A percentile compares a stretch with the other conserved stretches of the same genome.
Evolutionary conservation across 192 early-diverging fungal species (phyloP).

Genomic region (Bifiguratus adelaidae): DNA sequence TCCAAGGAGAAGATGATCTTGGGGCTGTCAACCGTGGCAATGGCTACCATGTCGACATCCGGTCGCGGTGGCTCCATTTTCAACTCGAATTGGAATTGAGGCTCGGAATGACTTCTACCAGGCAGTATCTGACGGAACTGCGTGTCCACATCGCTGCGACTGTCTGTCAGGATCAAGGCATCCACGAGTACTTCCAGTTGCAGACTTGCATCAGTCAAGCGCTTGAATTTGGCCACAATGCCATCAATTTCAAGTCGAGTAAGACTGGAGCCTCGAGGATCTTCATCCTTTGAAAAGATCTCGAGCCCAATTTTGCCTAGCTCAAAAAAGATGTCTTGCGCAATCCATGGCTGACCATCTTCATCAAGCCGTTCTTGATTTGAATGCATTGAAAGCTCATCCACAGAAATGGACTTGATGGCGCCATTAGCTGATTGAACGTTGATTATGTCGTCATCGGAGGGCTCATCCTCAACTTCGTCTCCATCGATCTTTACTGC

Average conservation of each 20-base stretch:
- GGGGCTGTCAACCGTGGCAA: conserved; percentile 57
- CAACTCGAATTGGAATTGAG: conserved; percentile 33
- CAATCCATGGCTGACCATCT: conserved; percentile 2
- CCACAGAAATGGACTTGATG: neutral
- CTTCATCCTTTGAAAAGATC: conserved; percentile 27
- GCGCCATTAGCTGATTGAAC: conserved; percentile 13
- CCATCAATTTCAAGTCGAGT: conserved; percentile 9
- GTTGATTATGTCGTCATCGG: neutral
- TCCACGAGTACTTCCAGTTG: conserved; percentile 48
- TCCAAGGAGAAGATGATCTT: conserved; percentile 64
- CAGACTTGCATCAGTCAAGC: conserved; percentile 32
- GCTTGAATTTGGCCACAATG: conserved; percentile 31
- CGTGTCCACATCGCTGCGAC: conserved; percentile 37
- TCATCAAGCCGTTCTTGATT: neutral
- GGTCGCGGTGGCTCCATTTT: neutral
- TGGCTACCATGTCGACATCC: conserved; percentile 13
- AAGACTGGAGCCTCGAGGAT: conserved; percentile 14
- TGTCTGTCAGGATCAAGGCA: conserved; percentile 57
- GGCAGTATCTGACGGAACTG: conserved; percentile 66
- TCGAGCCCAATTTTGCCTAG: conserved; percentile 56
- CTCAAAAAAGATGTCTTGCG: conserved; percentile 41
- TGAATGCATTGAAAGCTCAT: conserved; percentile 6
- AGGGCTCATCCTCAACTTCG: conserved; percentile 12
- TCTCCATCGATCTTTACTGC: conserved; percentile 10
- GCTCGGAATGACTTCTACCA: conserved; percentile 19